Conservation (phyloP, 257 asterid species). For the Leonotis leonurus region DNA sequence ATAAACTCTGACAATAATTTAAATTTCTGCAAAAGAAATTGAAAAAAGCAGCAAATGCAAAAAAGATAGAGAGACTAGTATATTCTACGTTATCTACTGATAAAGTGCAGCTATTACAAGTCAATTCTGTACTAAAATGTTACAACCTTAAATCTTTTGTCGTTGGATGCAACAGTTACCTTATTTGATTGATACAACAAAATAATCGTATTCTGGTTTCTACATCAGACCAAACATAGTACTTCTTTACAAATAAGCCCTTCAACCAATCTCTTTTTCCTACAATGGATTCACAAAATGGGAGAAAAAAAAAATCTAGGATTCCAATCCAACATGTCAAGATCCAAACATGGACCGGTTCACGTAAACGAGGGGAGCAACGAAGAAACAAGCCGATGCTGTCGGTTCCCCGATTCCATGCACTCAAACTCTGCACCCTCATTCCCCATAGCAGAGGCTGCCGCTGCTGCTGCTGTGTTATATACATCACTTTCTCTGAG, state of each 20-base stretch:
- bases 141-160: neutral
- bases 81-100: neutral
- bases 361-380: constrained; percentile 37
- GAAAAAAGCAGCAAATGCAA: too few relatives aligned
- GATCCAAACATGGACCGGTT: too few relatives aligned
- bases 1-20: too few relatives aligned
- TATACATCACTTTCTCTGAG: constrained; percentile 38
- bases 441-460: constrained; percentile 34
- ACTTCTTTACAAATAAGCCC: constrained; percentile 37
- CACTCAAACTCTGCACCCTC: constrained; percentile 46
- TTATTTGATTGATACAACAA: constrained; percentile 24
- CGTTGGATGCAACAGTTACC: constrained; percentile 9
- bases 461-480: constrained; percentile 11
- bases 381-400: constrained; percentile 40
- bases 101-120: neutral
- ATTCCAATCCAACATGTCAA: neutral
- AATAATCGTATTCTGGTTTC: constrained; percentile 22
- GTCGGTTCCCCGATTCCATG: constrained; percentile 43
- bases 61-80: too few relatives aligned
- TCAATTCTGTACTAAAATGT: constrained; percentile 8
- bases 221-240: constrained; percentile 17
- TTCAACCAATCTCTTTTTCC: constrained; percentile 23
- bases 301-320: constrained; percentile 4
- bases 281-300: constrained; percentile 32
- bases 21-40: too few relatives aligned